These are phyloP conservation scores for Podospora comata DNA, from an alignment of 495 filamentous ascomycete genomes.

Conservation along the genomic window DNA sequence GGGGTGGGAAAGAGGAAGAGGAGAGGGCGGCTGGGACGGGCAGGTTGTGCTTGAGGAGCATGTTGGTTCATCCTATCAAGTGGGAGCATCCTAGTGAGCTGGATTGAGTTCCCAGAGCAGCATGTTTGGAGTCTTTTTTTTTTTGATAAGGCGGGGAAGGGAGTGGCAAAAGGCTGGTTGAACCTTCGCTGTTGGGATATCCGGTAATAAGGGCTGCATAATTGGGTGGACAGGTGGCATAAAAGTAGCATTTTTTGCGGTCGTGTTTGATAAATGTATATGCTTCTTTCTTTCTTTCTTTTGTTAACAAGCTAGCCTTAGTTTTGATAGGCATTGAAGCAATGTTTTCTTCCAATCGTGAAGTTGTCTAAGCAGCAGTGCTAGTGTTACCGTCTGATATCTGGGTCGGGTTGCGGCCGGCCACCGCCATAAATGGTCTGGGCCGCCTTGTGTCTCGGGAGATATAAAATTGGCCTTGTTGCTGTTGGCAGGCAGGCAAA, in stretches of 20 bases:
- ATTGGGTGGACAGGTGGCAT: not conserved
- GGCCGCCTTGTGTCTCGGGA: not conserved
- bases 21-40: constrained; percentile 52
- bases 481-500: not conserved
- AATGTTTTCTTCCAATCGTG: not conserved
- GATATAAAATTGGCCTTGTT: not conserved
- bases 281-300: not conserved
- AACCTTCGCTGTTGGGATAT: not conserved
- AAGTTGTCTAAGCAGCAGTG: not conserved
- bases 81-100: constrained; percentile 46
- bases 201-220: not conserved
- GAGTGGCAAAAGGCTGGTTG: not conserved
- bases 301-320: not conserved
- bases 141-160: constrained; percentile 4
- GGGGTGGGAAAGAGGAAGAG: constrained; percentile 72
- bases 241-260: not conserved
- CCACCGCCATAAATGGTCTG: not conserved
- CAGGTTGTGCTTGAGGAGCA: constrained; percentile 82
- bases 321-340: not conserved
- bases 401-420: not conserved
- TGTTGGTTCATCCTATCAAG: constrained; percentile 94
- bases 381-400: not conserved
- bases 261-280: not conserved
- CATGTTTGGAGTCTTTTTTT: not conserved
- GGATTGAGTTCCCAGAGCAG: constrained; percentile 19